These are phyloP conservation scores for Carpinus fangiana DNA, from an alignment of 306 rosid species.

Conservation along the genomic window DNA sequence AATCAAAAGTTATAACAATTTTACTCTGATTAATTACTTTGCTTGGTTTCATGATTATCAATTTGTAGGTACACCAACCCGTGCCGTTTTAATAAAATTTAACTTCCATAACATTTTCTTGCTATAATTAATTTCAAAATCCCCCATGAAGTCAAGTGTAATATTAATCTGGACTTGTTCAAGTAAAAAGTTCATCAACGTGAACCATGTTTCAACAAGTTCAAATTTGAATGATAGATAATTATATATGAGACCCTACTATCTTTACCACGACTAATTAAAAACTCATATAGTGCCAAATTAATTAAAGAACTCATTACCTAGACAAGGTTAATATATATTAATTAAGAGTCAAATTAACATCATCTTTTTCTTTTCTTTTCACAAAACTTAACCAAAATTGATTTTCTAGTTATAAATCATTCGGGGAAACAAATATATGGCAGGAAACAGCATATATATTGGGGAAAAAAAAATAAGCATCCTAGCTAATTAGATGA, in stretches of 20 bases:
- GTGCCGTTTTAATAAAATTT: too few species aligned
- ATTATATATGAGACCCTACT: background rate
- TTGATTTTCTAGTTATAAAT: background rate
- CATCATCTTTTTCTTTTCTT: background rate
- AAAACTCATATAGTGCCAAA: background rate
- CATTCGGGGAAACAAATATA: slow-evolving; percentile 2
- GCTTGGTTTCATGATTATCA: too few species aligned
- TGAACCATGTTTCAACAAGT: background rate
- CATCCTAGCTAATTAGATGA: background rate
- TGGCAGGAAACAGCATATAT: background rate
- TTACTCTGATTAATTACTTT: too few species aligned
- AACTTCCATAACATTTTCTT: too few species aligned
- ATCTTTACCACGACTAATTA: background rate
- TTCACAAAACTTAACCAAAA: background rate
- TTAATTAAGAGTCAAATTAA: background rate
- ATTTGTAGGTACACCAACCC: too few species aligned
- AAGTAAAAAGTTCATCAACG: background rate
- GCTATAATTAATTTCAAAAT: too few species aligned
- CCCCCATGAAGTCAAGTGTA: too few species aligned
- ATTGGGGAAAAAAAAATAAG: too few species aligned
- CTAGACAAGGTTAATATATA: background rate
- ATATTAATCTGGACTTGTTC: too few species aligned
- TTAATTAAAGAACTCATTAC: background rate
- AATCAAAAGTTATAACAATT: too few species aligned
- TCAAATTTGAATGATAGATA: background rate